Percentiles rank a stretch among this genome's conserved stretches.
phyloP scores from a whole-genome alignment of 331 rosid species.

The Acacia pycnantha region DNA sequence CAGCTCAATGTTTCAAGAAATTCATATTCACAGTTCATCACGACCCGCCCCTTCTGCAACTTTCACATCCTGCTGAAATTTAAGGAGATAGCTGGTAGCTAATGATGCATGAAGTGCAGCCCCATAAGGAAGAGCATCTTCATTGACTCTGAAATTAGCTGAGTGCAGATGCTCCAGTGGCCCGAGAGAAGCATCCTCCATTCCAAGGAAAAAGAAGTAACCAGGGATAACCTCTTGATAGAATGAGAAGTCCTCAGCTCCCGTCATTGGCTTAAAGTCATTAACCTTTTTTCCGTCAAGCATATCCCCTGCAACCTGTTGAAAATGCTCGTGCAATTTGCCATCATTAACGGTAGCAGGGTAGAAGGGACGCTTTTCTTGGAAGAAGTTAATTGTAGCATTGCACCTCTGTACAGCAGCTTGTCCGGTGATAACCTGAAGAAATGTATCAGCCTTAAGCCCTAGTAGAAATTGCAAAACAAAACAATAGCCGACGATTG shows the following conservation, averaged over 20 bases:
- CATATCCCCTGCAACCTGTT: constrained; percentile 50
- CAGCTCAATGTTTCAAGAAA: background rate
- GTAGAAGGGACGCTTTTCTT: constrained; percentile 40
- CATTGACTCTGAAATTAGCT: constrained; percentile 59
- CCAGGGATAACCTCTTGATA: constrained; percentile 84
- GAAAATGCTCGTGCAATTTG: constrained; percentile 57
- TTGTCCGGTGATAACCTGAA: constrained; percentile 72
- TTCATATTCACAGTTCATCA: constrained; percentile 50
- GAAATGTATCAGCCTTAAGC: constrained; percentile 12
- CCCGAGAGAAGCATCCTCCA: constrained; percentile 45
- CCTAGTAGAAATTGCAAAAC: background rate
- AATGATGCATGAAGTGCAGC: constrained; percentile 94
- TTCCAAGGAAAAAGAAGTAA: constrained; percentile 60
- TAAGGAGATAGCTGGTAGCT: constrained; percentile 59
- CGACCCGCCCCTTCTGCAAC: constrained; percentile 21
- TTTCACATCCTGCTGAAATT: constrained; percentile 32
- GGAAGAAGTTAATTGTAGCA: constrained; percentile 60
- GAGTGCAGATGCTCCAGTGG: constrained; percentile 45
- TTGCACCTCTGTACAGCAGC: constrained; percentile 83
- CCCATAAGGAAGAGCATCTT: constrained; percentile 74
- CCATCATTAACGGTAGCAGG: constrained; percentile 63
- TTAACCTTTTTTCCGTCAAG: constrained; percentile 55
- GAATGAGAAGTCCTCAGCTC: constrained; percentile 76
- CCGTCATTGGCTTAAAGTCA: constrained; percentile 48
- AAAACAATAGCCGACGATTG: background rate